phyloP scores from a whole-genome alignment of 108 stramenopile species.

The Pseudonitzschia delicatissima region DNA sequence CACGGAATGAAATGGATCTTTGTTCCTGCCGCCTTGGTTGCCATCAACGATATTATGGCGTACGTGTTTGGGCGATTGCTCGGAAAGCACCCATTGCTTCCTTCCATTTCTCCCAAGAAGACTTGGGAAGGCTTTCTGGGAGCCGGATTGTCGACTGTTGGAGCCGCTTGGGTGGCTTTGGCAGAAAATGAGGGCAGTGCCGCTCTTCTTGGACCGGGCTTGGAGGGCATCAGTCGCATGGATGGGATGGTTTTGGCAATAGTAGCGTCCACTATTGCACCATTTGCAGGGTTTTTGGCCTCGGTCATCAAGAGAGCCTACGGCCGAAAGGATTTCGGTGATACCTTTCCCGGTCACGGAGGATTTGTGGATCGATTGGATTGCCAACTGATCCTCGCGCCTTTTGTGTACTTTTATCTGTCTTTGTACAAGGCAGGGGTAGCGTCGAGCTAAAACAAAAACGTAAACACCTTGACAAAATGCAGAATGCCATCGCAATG shows the following conservation, averaged over 20 bases:
- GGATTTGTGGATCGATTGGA: slow-evolving; percentile 96
- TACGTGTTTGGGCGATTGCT: slow-evolving; percentile 88
- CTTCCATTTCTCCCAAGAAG: slow-evolving; percentile 89
- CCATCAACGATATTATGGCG: slow-evolving; percentile 94
- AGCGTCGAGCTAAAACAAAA: neutral
- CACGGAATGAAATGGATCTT: slow-evolving; percentile 87
- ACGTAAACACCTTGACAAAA: neutral
- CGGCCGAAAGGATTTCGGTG: slow-evolving; percentile 92
- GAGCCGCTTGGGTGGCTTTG: neutral
- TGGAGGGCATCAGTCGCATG: neutral
- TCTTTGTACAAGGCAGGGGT: neutral
- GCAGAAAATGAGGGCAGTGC: slow-evolving; percentile 17
- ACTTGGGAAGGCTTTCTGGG: slow-evolving; percentile 97
- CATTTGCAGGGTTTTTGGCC: slow-evolving; percentile 96
- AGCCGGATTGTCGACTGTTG: slow-evolving; percentile 80
- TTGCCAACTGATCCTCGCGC: slow-evolving; percentile 92
- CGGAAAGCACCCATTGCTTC: slow-evolving; percentile 86
- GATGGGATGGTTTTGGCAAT: slow-evolving; percentile 38
- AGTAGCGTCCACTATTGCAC: slow-evolving; percentile 87
- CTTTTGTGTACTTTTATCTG: slow-evolving; percentile 76
- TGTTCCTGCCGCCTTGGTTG: slow-evolving; percentile 83
- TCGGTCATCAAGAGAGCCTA: slow-evolving; percentile 92
- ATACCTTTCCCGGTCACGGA: slow-evolving; percentile 90
- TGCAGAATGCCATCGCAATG: neutral
- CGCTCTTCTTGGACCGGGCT: neutral